phyloP scores from a whole-genome alignment of 2,329 filamentous ascomycete genomes.

The Alternaria tenuissima region DNA sequence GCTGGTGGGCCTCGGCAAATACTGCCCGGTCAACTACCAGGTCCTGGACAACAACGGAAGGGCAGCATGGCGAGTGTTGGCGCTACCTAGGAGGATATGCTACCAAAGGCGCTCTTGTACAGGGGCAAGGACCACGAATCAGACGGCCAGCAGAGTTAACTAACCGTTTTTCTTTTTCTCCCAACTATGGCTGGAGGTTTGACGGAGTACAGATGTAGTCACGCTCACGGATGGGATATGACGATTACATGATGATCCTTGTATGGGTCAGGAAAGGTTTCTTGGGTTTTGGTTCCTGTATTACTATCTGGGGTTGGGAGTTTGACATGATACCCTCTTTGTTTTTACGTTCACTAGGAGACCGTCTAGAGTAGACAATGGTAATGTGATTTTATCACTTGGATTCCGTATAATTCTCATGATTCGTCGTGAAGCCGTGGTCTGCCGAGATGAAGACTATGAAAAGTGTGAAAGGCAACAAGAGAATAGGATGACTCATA shows the following conservation, averaged over 20 bases:
- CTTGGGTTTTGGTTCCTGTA: not conserved
- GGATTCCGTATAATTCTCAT: not conserved
- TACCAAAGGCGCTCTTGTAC: not conserved
- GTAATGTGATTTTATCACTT: not conserved
- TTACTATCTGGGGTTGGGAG: slow-evolving; percentile 1
- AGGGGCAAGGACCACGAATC: not conserved
- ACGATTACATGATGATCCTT: not conserved
- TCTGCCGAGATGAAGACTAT: not conserved
- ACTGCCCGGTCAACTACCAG: slow-evolving; percentile 44
- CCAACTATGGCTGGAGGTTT: not conserved
- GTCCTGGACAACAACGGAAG: slow-evolving; percentile 9
- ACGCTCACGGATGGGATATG: not conserved
- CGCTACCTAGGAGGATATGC: not conserved
- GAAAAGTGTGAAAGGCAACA: not conserved
- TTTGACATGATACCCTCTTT: slow-evolving; percentile 7
- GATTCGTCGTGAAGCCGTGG: not conserved
- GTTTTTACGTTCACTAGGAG: not conserved
- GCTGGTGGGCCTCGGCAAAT: slow-evolving; percentile 47
- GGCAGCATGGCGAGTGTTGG: slow-evolving; percentile 10
- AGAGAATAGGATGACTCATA: too few species aligned
- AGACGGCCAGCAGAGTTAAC: not conserved
- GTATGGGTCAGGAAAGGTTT: not conserved
- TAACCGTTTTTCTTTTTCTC: not conserved
- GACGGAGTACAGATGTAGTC: not conserved
- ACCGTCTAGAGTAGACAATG: not conserved